Percentiles rank a stretch among this genome's conserved stretches.
These are phyloP conservation scores for Aotearoamyces nothofagi DNA, from an alignment of 2,329 filamentous ascomycete species.

Conservation along the genomic window DNA sequence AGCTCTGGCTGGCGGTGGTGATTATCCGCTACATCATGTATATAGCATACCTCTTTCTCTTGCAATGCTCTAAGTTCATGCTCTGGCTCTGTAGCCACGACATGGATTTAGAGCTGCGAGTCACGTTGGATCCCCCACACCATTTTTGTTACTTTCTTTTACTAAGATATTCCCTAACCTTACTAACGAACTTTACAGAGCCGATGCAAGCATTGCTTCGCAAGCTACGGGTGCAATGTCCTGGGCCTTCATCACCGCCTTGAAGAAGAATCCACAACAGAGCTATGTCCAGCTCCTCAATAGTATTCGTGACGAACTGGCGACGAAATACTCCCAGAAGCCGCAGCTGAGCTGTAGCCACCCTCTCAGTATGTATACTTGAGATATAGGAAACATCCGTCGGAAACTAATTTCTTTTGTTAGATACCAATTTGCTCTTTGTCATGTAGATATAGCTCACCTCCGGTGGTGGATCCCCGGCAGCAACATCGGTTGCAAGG, in stretches of 20 bases:
- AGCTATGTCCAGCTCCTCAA: slow-evolving; percentile 93
- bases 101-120: slow-evolving; percentile 17
- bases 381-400: no score
- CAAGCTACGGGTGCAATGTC: slow-evolving; percentile 97
- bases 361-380: slow-evolving; percentile 59
- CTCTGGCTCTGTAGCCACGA: slow-evolving; percentile 13
- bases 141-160: slow-evolving; percentile 1
- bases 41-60: slow-evolving; percentile 4
- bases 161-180: slow-evolving; percentile 5
- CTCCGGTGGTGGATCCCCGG: no score
- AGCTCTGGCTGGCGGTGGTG: background rate
- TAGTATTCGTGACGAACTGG: slow-evolving; percentile 80
- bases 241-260: slow-evolving; percentile 82
- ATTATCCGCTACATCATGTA: slow-evolving; percentile 7
- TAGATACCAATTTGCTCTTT: slow-evolving; percentile 51
- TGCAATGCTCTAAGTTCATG: slow-evolving; percentile 5
- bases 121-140: slow-evolving; percentile 16
- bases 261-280: slow-evolving; percentile 89
- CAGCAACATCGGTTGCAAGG: no score
- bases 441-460: slow-evolving; percentile 42
- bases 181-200: slow-evolving; percentile 31
- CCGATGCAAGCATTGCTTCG: slow-evolving; percentile 76
- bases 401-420: no score
- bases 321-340: slow-evolving; percentile 82
- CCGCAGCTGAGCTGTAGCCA: slow-evolving; percentile 94